Evolutionary conservation across 352 stramenopile genomes (phyloP), one percentile per base, ranked within the genome.

Genomic region (Phytophthora gonapodyides): DNA sequence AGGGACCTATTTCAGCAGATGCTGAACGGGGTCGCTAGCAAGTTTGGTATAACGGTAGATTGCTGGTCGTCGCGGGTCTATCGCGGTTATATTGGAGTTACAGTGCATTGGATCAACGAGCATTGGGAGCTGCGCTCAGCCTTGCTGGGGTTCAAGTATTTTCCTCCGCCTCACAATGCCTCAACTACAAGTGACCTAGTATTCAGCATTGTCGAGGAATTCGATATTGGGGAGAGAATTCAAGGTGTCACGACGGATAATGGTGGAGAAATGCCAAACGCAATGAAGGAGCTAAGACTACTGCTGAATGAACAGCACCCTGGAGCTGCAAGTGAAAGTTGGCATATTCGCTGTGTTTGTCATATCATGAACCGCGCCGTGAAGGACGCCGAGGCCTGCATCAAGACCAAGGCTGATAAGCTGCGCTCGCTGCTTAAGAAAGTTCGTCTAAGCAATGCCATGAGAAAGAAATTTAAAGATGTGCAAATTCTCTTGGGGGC

Each of bases 121-220:
- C 15, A 42, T 7, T 42, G 36, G 36, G 36, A 42, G 36, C 36
- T 42, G 36, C 36, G 17, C 11, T 42, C 36, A n/a, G 36, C 36
- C 17, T n/a, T 42, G 15, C 17, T 42, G 17, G 36, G 36, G 11
- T 42, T 42, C 36, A 42, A 42, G 36, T 42, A 42, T 42, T 42
- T 42, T n/a, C 36, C 36, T 19, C 36, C 36, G 17, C 36, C 36
- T n/a, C 36, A 42, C 17, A 42, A 42, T n/a, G 36, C 36, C 6
- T 42, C 36, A 42, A 42, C 36, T n/a, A 42, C 36, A 42, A 42
- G 36, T n/a, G 36, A 42, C 17, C 17, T 42, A n/a, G 36, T n/a
- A 19, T 42, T 42, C 17, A n/a, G 5, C 17, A 11, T 42, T n/a
- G 17, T 42, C 17, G 12, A 42, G 17, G 36, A 42, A n/a, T 42